Conservation (phyloP, 1,139 yeast genomes). For the Candida tunisiensis region DNA sequence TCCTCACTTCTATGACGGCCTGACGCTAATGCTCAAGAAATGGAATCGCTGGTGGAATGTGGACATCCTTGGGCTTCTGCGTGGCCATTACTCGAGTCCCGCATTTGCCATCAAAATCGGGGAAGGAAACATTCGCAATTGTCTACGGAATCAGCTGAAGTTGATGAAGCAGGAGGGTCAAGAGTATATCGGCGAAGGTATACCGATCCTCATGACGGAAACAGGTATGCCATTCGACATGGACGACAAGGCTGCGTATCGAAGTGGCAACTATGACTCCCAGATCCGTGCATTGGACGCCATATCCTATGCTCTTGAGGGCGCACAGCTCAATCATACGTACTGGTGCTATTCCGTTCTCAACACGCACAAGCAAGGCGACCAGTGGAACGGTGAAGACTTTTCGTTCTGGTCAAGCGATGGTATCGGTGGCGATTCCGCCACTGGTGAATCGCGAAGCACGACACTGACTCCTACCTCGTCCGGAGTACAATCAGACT, state of each 20-base stretch:
- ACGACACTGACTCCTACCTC: too few relatives aligned
- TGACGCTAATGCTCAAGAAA: constrained; percentile 42
- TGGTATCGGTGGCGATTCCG: too few relatives aligned
- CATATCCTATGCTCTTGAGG: constrained; percentile 59
- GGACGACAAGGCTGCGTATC: constrained; percentile 51
- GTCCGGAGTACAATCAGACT: too few relatives aligned
- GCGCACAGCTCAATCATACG: constrained; percentile 52
- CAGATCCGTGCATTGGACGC: constrained; percentile 84
- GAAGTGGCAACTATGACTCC: constrained; percentile 43
- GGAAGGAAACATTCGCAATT: constrained; percentile 55
- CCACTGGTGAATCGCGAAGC: too few relatives aligned
- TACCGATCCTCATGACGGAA: constrained; percentile 58
- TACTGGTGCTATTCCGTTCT: constrained; percentile 71
- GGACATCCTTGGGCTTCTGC: constrained; percentile 66
- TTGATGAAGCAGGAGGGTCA: constrained; percentile 48
- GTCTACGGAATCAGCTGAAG: constrained; percentile 46
- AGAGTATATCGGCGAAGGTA: constrained; percentile 14
- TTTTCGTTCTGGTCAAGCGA: constrained; percentile 73
- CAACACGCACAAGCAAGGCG: constrained; percentile 75
- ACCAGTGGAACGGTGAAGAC: constrained; percentile 86
- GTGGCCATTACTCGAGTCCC: constrained; percentile 57
- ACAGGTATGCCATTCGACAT: constrained; percentile 97
- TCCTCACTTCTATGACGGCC: constrained; percentile 82
- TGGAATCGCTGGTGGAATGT: constrained; percentile 52
- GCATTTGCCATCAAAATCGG: constrained; percentile 64